Evolutionary conservation across 768 basidiomycete genomes (phyloP), one percentile per base, ranked within the genome.

Genomic region (Amanita exitialis): DNA sequence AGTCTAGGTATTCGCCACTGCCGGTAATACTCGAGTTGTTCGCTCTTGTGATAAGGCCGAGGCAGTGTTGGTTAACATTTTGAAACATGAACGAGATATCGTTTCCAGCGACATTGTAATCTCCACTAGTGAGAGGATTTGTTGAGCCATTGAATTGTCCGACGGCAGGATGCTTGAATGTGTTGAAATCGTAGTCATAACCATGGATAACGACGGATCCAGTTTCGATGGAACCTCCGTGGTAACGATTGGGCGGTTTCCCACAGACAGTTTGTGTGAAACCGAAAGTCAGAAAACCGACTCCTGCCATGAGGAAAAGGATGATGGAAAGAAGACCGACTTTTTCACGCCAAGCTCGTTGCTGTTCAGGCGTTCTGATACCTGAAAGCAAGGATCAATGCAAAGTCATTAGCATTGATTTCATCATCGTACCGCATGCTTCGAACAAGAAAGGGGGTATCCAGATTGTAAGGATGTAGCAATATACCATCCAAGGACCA

Each of bases 281-380:
- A 6, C 96, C 96, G 69, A 99, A 99, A 9, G 96, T 99, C 63
- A 99, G 75, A 79, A 91, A 99, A 62, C 94, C 96, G 60, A 99
- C 96, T 48, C 73, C 79, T 15, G 89, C 87, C 94, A 98, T 96
- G 55, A 93, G 77, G n/a, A 66, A 4, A 13, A 77, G 63, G 61
- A 95, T 90, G 65, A 97, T 74, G 56, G 75, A 71, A 44, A 99
- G 72, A 21, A 99, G 78, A 6, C 95, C 96, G 67, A 97, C 91
- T 72, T 99, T 99, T 69, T 99, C 96, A 56, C 96, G 77, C 94
- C 94, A 99, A 38, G 96, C 96, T 44, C 92, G 82, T 64, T 96
- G 93, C 57, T 86, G 87, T 56, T 99, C 96, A 0, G 90, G 86
- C 25, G 85, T 94, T 49, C 78, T 77, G 57, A 96, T 86, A 49